These are phyloP conservation scores for Ceratocystis ficicola DNA, from an alignment of 2,329 filamentous ascomycete species.

Conservation along the genomic window DNA sequence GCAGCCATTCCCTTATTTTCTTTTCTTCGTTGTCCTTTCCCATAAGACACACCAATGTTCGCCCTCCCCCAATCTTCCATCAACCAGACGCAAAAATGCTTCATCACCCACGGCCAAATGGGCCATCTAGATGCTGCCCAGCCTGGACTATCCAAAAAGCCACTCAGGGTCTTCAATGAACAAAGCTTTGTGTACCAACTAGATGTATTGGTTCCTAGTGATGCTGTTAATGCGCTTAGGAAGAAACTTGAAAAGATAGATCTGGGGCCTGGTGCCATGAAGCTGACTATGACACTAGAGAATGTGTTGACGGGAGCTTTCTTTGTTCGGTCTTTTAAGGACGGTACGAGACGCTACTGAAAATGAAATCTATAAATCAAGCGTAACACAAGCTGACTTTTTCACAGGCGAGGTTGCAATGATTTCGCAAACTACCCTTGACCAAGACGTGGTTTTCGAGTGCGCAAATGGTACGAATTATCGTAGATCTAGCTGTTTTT, in stretches of 20 bases:
- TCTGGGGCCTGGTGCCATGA: constrained; percentile 43
- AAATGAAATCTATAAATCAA: neutral
- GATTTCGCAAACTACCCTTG: constrained; percentile 64
- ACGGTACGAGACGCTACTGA: constrained; percentile 37
- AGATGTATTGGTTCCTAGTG: constrained; percentile 61
- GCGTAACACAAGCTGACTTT: neutral
- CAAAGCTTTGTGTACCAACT: constrained; percentile 59
- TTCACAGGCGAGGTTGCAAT: constrained; percentile 60
- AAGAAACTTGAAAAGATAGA: constrained; percentile 31
- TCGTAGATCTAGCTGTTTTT: neutral
- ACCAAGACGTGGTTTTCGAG: constrained; percentile 59
- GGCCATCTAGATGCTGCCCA: constrained; percentile 59
- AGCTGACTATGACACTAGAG: constrained; percentile 59
- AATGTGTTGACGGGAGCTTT: constrained; percentile 64
- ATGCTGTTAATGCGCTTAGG: constrained; percentile 43
- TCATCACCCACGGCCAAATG: constrained; percentile 57
- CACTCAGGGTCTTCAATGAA: constrained; percentile 56
- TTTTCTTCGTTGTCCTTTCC: neutral
- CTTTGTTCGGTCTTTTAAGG: constrained; percentile 75
- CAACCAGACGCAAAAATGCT: constrained; percentile 55
- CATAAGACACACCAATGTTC: constrained; percentile 32
- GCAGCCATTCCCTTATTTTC: neutral
- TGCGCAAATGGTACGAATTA: constrained; percentile 49
- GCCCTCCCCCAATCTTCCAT: constrained; percentile 35
- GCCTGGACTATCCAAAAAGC: constrained; percentile 55